Base-by-base conservation (phyloP, 257 asterid genomes). In the Solanum ossicruentum region DNA sequence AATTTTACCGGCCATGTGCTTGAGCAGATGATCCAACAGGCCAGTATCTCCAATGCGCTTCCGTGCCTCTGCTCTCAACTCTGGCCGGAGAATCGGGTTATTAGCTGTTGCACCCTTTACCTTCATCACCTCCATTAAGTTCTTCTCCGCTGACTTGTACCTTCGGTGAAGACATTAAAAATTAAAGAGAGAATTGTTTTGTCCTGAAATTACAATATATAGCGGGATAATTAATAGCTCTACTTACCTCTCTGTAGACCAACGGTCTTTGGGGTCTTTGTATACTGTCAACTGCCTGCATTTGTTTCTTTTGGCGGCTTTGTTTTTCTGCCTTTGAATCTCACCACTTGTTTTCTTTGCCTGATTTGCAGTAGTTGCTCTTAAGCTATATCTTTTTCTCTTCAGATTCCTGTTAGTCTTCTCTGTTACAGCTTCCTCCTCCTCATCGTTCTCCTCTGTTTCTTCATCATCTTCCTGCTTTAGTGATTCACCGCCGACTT, bases 1-100 rank as follows among this genome's bases (percentile, higher is more conserved):
- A 85, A 93, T 87, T 89, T 93, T 94, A 36, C 98, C 99, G 2
- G 99, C 97, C 97, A 96, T 91, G 85, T 96, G 99, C 93, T 96
- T 96, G 72, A 95, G 92, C 41, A 96, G 95, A 86, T 96, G 99
- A 87, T 96, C 99, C 69, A 96, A 84, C 36, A 96, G 88, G 70
- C 99, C 99, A 0, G 99, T 97, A 80, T 95, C 98, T 1, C 99
- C 99, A 69, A 97, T 95, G 88, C 69, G 89, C 90, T 97, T 97
- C 83, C 98, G 92, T 56, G 99, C 99, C 88, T 97, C 98, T 54
- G 90, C 92, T 86, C 99, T 93, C 87, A 97, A 89, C 72, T 92
- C 92, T 82, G 98, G 97, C 91, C 99, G 81, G 71, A 97, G 90
- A 84, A 97, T 88, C 1, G 98, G 99, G 41, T 86, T 92, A 67